Evolutionary conservation across 352 stramenopile species (phyloP), one percentile per base, ranked within the genome.

Genomic region (Detonula confervacea): DNA sequence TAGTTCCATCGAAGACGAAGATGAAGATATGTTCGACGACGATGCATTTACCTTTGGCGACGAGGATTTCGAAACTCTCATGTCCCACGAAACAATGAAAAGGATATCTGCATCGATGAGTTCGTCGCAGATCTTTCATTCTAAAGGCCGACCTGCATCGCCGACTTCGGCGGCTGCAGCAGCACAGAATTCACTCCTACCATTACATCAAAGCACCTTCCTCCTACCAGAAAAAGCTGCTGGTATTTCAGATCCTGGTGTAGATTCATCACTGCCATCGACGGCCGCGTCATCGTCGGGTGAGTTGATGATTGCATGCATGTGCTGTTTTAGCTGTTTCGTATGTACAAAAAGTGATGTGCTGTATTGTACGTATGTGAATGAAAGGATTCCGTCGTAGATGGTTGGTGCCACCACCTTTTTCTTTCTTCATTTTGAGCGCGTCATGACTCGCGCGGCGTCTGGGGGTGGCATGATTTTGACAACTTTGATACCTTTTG

Each of bases 1-100:
- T 65, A 73, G 61, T 11, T 83, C 75, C 22, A 75, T 74, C 24
- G 75, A 83, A 39, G 75, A 80, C 39, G 62, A 37, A 20, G 75
- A 83, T 12, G 74, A 81, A 73, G 65, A 82, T 54, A 82, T 82
- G 65, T 82, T 82, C 35, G 73, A 82, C 46, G 73, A 83, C 37
- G 69, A 83, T 65, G 75, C 54, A 16, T 83, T 83, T 46, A 80
- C 67, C 25, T 83, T 83, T 57, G 75, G 75, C n/a, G 75, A 83
- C 29, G 75, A 83, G 60, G 75, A 83, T 37, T 76, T 83, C 47
- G 57, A 79, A 55, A 47, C 68, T 16, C 44, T 83, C 6, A 71
- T 78, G 29, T 74, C 75, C n/a, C 62, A 69, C 22, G 47, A 80
- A 18, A 33, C 70, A 20, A 73, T 59, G 49, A 78, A 60, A 39